phyloP scores from a whole-genome alignment of 164 flowering plant species.

The Stephania yunnanensis region DNA sequence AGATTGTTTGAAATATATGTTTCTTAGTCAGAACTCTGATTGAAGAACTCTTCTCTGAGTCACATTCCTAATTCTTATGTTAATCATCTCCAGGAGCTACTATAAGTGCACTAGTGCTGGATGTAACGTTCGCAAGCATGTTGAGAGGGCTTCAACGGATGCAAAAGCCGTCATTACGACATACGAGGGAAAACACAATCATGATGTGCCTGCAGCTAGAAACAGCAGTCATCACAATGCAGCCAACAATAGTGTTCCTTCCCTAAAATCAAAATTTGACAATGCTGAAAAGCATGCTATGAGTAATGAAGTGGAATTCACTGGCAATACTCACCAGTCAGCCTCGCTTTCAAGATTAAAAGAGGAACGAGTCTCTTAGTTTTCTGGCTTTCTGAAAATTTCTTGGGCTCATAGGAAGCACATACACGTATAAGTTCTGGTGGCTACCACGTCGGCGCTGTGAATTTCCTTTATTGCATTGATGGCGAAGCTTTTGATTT shows the following conservation, averaged over 20 bases:
- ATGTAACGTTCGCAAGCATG: slow-evolving; percentile 91
- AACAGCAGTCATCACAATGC: slow-evolving; percentile 42
- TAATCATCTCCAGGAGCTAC: slow-evolving; percentile 59
- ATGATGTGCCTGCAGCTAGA: slow-evolving; percentile 68
- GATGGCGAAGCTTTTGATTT: neutral
- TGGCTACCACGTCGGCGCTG: neutral
- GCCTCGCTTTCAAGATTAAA: slow-evolving; percentile 41
- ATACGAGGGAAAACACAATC: slow-evolving; percentile 94
- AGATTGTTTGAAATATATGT: neutral
- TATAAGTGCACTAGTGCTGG: slow-evolving; percentile 78
- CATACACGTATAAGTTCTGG: neutral
- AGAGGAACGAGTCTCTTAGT: slow-evolving; percentile 39
- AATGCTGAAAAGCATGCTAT: slow-evolving; percentile 26
- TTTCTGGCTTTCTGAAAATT: neutral
- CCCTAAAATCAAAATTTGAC: slow-evolving; percentile 27
- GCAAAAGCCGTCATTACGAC: slow-evolving; percentile 83
- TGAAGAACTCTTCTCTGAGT: neutral
- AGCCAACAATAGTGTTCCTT: slow-evolving; percentile 23
- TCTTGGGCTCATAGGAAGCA: neutral
- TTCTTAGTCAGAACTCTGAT: neutral
- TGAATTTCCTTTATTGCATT: neutral
- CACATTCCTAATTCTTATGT: slow-evolving; percentile 15
- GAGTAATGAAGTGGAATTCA: slow-evolving; percentile 14
- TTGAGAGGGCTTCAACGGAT: slow-evolving; percentile 84
- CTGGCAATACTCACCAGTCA: slow-evolving; percentile 28